Evolutionary conservation across 768 basidiomycete species (phyloP), one percentile per base, ranked within the genome.

Genomic region (Pisolithus tinctorius): DNA sequence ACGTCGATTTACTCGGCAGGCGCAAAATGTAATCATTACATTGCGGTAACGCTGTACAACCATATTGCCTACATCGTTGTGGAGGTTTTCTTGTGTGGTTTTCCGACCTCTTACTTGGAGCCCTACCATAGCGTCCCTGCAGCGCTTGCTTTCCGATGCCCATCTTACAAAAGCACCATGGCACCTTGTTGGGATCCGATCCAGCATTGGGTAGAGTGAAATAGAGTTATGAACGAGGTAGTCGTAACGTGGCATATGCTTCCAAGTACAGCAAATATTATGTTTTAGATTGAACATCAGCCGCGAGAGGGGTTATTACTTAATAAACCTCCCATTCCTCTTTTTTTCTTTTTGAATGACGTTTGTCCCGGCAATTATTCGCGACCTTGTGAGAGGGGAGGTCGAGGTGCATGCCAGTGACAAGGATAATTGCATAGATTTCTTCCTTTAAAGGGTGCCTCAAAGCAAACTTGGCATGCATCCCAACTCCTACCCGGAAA

Each of bases 131-230:
- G 10, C 56, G 54, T 13, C 56, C 41, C 0, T 55, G 55, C 52
- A 82, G 72, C 0, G 55, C 61, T 2, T 66, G 73, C 4, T 74
- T 63, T 45, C 75, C 71, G 43, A 80, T 69, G 3, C 80, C 80
- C 34, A 63, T 60, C 1, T 81, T 80, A 44, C 82, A 84, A 3
- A 66, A 68, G 53, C 83, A 84, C 17, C 81, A 61, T 0, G 80
- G 78, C 9, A 58, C 58, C 37, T 63, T 60, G 2, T 66, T 66
- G 14, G 70, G 63, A 29, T 74, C 69, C 13, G 46, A 38, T 10
- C 56, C 59, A 13, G 26, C 43, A 26, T 27, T 26, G 6, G 39
- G 25, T 67, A 60, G 1, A 73, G 63, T 0, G 77, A 76, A 14
- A 76, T 62, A n/a, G 16, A 17, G n/a, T 56, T 36, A 58, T 64